A percentile compares a stretch with the other conserved stretches of the same genome.
These are phyloP conservation scores for Carex pumila DNA, from an alignment of 176 grass and related monocot genomes.

Conservation along the genomic window DNA sequence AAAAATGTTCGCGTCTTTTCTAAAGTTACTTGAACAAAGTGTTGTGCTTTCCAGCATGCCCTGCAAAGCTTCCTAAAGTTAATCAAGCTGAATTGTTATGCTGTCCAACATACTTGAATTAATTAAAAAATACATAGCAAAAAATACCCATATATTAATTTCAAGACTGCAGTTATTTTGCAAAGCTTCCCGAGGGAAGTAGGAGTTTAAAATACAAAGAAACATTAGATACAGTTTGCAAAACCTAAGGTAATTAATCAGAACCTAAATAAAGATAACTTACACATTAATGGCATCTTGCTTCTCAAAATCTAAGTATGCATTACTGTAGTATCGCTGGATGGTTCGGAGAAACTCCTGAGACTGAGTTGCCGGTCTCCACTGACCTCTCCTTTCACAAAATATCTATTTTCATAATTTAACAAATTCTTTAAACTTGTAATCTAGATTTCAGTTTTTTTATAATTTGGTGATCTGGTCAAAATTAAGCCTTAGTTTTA, in stretches of 20 bases:
- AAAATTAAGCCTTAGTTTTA: background rate
- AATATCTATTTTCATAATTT: constrained; percentile 58
- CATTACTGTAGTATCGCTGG: constrained; percentile 95
- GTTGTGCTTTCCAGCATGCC: background rate
- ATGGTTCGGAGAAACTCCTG: constrained; percentile 93
- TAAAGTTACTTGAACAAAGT: background rate
- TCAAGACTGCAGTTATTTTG: background rate
- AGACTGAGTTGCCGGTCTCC: constrained; percentile 90
- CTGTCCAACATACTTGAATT: background rate
- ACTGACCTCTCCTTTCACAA: constrained; percentile 90
- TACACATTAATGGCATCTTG: constrained; percentile 99
- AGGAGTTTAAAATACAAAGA: background rate
- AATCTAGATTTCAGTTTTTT: background rate
- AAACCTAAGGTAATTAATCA: background rate
- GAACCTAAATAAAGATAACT: constrained; percentile 17
- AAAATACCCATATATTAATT: background rate
- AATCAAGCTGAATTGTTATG: background rate
- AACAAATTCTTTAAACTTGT: background rate
- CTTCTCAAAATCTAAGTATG: constrained; percentile 92
- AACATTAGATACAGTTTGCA: background rate
- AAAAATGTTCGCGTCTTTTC: background rate
- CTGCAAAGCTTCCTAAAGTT: background rate
- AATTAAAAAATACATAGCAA: background rate
- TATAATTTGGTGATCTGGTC: background rate
- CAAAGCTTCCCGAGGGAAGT: background rate